Conservation (phyloP, 1,139 yeast genomes). For the Diutina sp. region DNA sequence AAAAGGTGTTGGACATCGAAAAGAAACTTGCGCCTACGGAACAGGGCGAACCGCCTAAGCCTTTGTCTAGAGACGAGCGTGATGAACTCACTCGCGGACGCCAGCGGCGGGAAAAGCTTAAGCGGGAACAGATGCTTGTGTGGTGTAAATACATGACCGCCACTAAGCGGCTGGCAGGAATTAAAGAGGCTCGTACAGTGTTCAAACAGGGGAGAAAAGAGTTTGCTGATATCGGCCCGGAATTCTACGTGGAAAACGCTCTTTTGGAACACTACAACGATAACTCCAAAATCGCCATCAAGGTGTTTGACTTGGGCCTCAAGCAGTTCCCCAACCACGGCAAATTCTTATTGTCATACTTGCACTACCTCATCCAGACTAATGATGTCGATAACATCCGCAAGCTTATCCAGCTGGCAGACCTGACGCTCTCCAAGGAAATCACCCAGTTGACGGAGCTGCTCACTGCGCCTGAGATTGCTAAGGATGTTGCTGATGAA, state of each 20-base stretch:
- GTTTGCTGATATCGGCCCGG: constrained; percentile 47
- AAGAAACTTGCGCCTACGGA: constrained; percentile 4
- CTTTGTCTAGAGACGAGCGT: not conserved
- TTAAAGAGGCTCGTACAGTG: constrained; percentile 59
- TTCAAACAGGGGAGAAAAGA: constrained; percentile 46
- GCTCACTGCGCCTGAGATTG: constrained; percentile 8
- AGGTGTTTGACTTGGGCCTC: constrained; percentile 72
- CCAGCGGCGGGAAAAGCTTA: constrained; percentile 9
- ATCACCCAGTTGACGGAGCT: constrained; percentile 13
- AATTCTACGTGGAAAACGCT: constrained; percentile 74
- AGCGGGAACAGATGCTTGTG: constrained; percentile 31
- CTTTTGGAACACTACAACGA: constrained; percentile 64
- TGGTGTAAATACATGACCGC: constrained; percentile 50
- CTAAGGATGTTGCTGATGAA: constrained; percentile 12
- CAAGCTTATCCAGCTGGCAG: constrained; percentile 58
- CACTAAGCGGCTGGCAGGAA: constrained; percentile 47
- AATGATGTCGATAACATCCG: constrained; percentile 77
- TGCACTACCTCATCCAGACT: constrained; percentile 56
- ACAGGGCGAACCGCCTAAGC: constrained; percentile 3
- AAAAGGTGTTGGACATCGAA: constrained; percentile 14
- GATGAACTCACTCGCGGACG: constrained; percentile 10
- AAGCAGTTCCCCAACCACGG: constrained; percentile 46
- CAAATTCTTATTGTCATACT: constrained; percentile 53
- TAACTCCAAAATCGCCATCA: constrained; percentile 55
- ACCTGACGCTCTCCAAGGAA: constrained; percentile 25